Percentiles rank a stretch among this genome's conserved stretches.
These are phyloP conservation scores for Apiospora arundinis DNA, from an alignment of 2,329 filamentous ascomycete genomes.

Conservation along the genomic window DNA sequence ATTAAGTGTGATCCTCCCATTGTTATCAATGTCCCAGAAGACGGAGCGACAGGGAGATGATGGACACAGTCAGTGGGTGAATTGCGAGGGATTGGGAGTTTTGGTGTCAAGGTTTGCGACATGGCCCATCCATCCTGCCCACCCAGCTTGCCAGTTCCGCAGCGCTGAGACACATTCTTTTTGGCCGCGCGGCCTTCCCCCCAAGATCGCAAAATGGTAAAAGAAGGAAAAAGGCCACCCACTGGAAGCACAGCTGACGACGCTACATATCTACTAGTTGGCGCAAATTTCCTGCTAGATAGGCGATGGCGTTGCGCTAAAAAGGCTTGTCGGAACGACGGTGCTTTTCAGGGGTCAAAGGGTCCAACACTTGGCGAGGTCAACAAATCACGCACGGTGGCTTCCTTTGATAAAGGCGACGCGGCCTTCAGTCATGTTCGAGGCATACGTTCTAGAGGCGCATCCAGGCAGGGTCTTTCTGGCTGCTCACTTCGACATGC, in stretches of 20 bases:
- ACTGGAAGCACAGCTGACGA: background rate
- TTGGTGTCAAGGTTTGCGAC: background rate
- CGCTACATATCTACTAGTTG: background rate
- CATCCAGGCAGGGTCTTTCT: no score
- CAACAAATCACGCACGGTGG: background rate
- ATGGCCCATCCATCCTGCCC: background rate
- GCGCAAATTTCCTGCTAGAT: no score
- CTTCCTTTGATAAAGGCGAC: background rate
- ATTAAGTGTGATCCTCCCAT: background rate
- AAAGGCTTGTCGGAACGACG: slow-evolving; percentile 3
- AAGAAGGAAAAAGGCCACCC: background rate
- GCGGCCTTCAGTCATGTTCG: background rate
- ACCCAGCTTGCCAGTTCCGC: background rate
- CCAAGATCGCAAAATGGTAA: background rate
- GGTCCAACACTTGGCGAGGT: background rate
- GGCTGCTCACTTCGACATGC: background rate
- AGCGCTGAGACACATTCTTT: background rate
- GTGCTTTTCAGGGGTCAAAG: background rate
- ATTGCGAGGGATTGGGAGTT: background rate
- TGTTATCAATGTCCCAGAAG: no score
- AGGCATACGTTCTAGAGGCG: background rate
- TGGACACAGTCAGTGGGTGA: background rate
- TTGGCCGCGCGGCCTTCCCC: background rate
- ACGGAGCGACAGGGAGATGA: background rate
- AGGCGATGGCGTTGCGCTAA: slow-evolving; percentile 1